Percentiles rank a stretch among this genome's conserved stretches.
These are phyloP conservation scores for Ogataea allantospora DNA, from an alignment of 805 yeast genomes.

Conservation along the genomic window DNA sequence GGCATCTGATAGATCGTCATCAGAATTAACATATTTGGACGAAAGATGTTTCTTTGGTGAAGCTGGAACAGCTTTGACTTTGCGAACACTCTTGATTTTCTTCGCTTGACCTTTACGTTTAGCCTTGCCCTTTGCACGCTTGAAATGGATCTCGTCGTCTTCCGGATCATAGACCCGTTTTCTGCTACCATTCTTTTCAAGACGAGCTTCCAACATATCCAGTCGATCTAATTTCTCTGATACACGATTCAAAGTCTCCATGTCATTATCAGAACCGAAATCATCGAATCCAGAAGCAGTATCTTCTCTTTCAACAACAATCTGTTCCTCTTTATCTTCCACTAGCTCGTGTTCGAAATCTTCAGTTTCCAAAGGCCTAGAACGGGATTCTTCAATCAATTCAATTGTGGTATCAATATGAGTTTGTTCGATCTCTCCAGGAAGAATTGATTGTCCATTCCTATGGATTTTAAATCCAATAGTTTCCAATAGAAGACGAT, in stretches of 20 bases:
- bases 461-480: slow-evolving; percentile 20
- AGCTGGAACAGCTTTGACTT: slow-evolving; percentile 1
- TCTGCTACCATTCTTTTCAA: slow-evolving; percentile 28
- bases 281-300: slow-evolving; percentile 29
- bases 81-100: slow-evolving; percentile 5
- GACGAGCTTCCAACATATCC: slow-evolving; percentile 38
- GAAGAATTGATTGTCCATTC: slow-evolving; percentile 4
- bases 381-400: slow-evolving; percentile 19
- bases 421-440: slow-evolving; percentile 6
- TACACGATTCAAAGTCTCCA: slow-evolving; percentile 18
- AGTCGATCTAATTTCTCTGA: slow-evolving; percentile 29
- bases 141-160: slow-evolving; percentile 14
- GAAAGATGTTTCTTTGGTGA: slow-evolving; percentile 39
- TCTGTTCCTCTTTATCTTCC: slow-evolving; percentile 1
- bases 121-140: slow-evolving; percentile 13
- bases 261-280: slow-evolving; percentile 36
- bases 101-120: slow-evolving; percentile 15
- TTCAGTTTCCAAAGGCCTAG: slow-evolving; percentile 24
- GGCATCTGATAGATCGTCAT: slow-evolving; percentile 64
- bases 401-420: slow-evolving; percentile 14
- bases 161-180: slow-evolving; percentile 13
- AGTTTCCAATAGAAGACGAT: slow-evolving; percentile 24
- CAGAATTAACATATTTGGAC: slow-evolving; percentile 52
- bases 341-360: slow-evolving; percentile 23
- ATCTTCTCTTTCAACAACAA: slow-evolving; percentile 2